Conservation (phyloP, 1,284 basidiomycete genomes). For the Gymnopus androsaceus region DNA sequence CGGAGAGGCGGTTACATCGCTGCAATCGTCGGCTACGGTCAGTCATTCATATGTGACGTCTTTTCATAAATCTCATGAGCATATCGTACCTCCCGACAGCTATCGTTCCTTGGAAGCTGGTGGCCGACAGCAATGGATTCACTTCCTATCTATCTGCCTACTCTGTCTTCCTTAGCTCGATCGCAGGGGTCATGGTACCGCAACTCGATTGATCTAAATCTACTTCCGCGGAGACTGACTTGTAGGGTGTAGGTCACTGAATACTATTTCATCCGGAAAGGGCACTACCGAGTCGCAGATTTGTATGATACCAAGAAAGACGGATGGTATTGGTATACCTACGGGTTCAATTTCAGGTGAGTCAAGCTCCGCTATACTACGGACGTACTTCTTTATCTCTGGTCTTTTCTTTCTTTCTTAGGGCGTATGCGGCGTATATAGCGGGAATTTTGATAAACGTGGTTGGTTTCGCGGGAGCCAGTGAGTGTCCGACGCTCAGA, state of each 20-base stretch:
- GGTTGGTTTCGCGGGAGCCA: slow-evolving; percentile 70
- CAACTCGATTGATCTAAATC: background rate
- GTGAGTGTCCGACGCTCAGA: slow-evolving; percentile 36
- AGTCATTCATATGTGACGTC: too few species aligned
- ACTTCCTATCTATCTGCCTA: slow-evolving; percentile 85
- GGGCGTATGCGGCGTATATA: slow-evolving; percentile 73
- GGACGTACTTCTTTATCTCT: too few species aligned
- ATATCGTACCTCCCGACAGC: too few species aligned
- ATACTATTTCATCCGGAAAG: slow-evolving; percentile 78
- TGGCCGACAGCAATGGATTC: slow-evolving; percentile 77
- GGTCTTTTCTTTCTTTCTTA: slow-evolving; percentile 22
- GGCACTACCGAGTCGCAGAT: slow-evolving; percentile 72
- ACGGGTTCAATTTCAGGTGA: slow-evolving; percentile 72
- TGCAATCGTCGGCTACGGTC: slow-evolving; percentile 72
- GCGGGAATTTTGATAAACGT: slow-evolving; percentile 83
- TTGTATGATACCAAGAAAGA: slow-evolving; percentile 61
- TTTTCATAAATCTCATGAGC: too few species aligned
- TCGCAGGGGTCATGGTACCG: slow-evolving; percentile 77
- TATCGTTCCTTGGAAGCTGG: slow-evolving; percentile 82
- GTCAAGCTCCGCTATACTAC: too few species aligned
- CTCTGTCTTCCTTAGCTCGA: slow-evolving; percentile 80
- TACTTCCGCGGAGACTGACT: background rate
- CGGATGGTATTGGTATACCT: slow-evolving; percentile 79
- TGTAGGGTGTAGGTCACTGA: slow-evolving; percentile 61
- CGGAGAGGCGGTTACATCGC: slow-evolving; percentile 82